Percentiles rank a stretch among this genome's conserved stretches.
These are phyloP conservation scores for Cyberlindnera maritima DNA, from an alignment of 805 yeast species.

Conservation along the genomic window DNA sequence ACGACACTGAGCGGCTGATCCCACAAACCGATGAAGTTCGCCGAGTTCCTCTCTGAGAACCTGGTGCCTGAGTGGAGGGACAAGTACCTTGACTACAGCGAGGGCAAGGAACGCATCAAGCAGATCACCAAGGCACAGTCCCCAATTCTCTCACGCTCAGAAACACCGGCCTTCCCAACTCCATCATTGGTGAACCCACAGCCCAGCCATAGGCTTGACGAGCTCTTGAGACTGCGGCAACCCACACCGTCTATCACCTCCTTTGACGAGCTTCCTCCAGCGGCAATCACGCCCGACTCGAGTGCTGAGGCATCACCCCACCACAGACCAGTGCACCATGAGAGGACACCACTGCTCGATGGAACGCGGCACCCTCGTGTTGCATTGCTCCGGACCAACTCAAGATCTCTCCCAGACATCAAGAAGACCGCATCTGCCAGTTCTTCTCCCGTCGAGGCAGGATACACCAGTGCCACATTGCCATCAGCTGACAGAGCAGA, in stretches of 20 bases:
- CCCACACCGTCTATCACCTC: background rate
- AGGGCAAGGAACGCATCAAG: constrained; percentile 31
- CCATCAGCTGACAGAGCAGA: constrained; percentile 22
- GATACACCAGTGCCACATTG: constrained; percentile 5
- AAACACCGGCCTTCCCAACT: background rate
- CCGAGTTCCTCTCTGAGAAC: constrained; percentile 19
- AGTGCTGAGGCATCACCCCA: constrained; percentile 4
- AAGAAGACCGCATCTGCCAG: background rate
- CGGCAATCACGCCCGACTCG: constrained; percentile 17
- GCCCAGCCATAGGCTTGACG: background rate
- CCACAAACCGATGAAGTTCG: constrained; percentile 19
- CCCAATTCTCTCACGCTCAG: constrained; percentile 8
- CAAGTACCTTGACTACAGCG: constrained; percentile 70
- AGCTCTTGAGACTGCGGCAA: background rate
- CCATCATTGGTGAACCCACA: background rate
- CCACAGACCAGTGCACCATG: constrained; percentile 13
- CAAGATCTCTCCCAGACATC: background rate
- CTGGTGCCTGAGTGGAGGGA: constrained; percentile 84
- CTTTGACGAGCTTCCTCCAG: constrained; percentile 24
- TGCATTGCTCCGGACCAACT: background rate
- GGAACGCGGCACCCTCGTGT: constrained; percentile 1
- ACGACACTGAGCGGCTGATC: background rate
- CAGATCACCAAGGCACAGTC: constrained; percentile 18
- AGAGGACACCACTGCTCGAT: constrained; percentile 25
- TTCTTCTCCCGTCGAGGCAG: constrained; percentile 20